A percentile compares a stretch with the other conserved stretches of the same genome.
Evolutionary conservation across 106 monocot genomes (phyloP).

Genomic region (Gastrodia elata): DNA sequence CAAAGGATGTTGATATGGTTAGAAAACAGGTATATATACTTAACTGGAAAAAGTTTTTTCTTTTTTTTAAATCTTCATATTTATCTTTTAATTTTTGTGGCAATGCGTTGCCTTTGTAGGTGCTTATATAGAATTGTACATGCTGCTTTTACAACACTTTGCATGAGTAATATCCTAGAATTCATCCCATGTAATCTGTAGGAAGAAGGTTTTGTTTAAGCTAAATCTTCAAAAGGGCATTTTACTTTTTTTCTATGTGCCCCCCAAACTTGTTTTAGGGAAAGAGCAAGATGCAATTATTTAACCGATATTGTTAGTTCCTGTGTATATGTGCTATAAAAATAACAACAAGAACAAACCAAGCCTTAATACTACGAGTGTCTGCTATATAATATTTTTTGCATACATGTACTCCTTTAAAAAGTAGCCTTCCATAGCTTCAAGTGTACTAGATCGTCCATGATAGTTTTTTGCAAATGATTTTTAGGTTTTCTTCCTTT

Average conservation of each 20-base stretch:
- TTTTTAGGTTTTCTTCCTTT: no score
- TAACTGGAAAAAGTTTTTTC: neutral
- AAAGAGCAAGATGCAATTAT: neutral
- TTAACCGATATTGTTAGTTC: no score
- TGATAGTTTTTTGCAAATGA: no score
- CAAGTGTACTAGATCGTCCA: no score
- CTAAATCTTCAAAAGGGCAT: neutral
- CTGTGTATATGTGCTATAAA: no score
- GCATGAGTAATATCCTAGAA: neutral
- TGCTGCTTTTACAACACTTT: neutral
- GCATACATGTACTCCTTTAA: no score
- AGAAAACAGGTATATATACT: slow-evolving; percentile 74
- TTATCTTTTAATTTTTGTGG: neutral
- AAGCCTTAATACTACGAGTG: no score
- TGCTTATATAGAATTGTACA: neutral
- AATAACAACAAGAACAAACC: no score
- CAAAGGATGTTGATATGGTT: slow-evolving; percentile 70
- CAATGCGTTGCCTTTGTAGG: neutral
- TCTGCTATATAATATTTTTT: no score
- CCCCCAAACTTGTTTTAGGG: neutral
- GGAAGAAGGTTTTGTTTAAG: neutral
- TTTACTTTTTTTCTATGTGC: neutral
- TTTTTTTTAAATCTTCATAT: neutral
- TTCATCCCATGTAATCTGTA: neutral
- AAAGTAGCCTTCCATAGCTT: no score